phyloP scores from a whole-genome alignment of 352 stramenopile genomes.

The Phytophthora aleatoria region DNA sequence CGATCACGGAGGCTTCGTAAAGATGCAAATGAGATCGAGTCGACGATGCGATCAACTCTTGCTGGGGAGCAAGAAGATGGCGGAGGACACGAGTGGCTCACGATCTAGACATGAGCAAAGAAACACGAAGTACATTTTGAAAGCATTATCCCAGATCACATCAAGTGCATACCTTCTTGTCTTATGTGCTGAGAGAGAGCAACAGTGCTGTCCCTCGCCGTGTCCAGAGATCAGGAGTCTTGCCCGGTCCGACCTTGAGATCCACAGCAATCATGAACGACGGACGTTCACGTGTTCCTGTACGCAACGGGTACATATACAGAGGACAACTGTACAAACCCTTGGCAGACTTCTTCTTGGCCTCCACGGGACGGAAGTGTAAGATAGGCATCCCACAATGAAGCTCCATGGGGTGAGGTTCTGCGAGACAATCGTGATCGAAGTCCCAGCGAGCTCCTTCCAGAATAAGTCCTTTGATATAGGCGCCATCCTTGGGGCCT shows the following conservation, averaged over 20 bases:
- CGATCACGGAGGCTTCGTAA: conserved; percentile 48
- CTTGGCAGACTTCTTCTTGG: conserved; percentile 94
- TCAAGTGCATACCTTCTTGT: conserved; percentile 9
- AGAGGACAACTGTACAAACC: conserved; percentile 94
- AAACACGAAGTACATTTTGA: conserved; percentile 2
- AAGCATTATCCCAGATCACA: conserved; percentile 6
- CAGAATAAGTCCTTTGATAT: conserved; percentile 92
- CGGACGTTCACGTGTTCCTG: conserved; percentile 93
- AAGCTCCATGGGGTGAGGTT: conserved; percentile 93
- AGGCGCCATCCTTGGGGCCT: conserved; percentile 90
- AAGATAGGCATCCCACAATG: conserved; percentile 92
- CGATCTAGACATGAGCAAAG: conserved; percentile 33
- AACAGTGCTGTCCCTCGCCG: conserved; percentile 92
- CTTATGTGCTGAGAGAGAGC: conserved; percentile 86
- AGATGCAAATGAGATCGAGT: conserved; percentile 48
- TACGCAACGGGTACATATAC: conserved; percentile 97
- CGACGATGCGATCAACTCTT: conserved; percentile 30
- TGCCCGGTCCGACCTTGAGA: conserved; percentile 87
- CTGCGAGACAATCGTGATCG: conserved; percentile 87
- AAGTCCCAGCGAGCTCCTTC: conserved; percentile 94
- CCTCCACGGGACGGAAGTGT: conserved; percentile 95
- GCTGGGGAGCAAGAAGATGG: conserved; percentile 34
- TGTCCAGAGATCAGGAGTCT: conserved; percentile 93
- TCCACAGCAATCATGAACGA: conserved; percentile 96
- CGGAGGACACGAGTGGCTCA: conserved; percentile 56